Base-by-base conservation (phyloP, 768 basidiomycete species). In the Suillus subluteus region DNA sequence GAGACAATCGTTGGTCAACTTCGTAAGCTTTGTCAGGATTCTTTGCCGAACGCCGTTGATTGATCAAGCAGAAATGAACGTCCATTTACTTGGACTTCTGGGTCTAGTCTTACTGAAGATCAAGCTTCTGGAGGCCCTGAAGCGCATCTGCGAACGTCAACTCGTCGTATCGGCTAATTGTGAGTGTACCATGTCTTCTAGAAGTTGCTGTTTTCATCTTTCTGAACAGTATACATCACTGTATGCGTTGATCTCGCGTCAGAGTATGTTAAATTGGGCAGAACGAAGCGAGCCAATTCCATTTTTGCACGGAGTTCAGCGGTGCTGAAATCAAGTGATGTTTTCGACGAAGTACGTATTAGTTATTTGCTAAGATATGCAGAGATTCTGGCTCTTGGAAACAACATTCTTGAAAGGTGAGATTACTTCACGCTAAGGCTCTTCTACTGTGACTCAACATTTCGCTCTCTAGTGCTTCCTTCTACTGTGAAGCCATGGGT, bases 251-350 rank as follows among this genome's bases (percentile, higher is more conserved):
- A 90, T 52, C 84, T 97, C 7, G 96, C 91, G 0, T 83, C 88
- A 64, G 94, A 96, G 74, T 95, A 96, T 71, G 79, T 88, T 55
- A 86, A 84, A 43, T 83, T 98, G 1, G 96, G 96, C 4, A 93
- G 91, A 74, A 77, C 80, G 2, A 86, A 86, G 62, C 86, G 90
- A 44, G 95, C 95, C 0, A 81, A 79, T 1, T 72, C 79, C 2
- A 83, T 97, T 23, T 92, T 94, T 71, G 83, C 77, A n/a, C 86
- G 86, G 41, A 83, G 84, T 1, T 76, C 88, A 16, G 81, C 78
- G 38, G 69, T 81, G 4, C 78, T 88, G 12, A 81, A 82, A 59
- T 78, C 73, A n/a, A 79, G 77, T 0, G 73, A 79, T 2, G 78
- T 84, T 0, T 85, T 89, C 0, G 82, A 84, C 5, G 87, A 88